Base-by-base conservation (phyloP, 805 yeast genomes). In the Sugiyamaella lignohabitans region DNA sequence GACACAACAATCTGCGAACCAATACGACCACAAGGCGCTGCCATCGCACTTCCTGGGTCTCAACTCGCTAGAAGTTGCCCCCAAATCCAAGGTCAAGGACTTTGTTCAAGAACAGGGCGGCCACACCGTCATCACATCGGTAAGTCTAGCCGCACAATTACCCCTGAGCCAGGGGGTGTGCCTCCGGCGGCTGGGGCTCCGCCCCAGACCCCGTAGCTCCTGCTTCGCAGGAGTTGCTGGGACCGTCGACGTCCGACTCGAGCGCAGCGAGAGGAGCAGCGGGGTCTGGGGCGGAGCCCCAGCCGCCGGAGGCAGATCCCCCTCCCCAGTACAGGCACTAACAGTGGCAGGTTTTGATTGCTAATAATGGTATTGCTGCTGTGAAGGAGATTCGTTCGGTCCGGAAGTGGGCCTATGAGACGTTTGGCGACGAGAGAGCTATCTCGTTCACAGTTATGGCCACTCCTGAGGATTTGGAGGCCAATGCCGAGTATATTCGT, bases 361-460 rank as follows among this genome's bases (percentile, higher is more conserved):
- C 99, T 50, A 94, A 94, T 69, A 93, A 93, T 65, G 99, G 99
- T 79, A 94, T 93, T 66, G 98, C 95, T 17, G 99, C 99, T 41
- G 99, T 93, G 50, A 93, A 93, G 67, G 98, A 93, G 72, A 94
- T 93, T 65, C 78, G 99, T 60, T 87, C 96, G 6, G 89, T 93
- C 38, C 80, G 98, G 70, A 93, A 91, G 74, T 93, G 99, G 99
- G 89, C 98, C 21, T 93, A 93, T 68, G 98, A 93, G 67, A 88
- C 97, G n/a, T 93, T 93, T 70, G 96, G 96, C 53, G 82, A 94
- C 62, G 98, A 93, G 67, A 78, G 85, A 62, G 87, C 95, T 47
- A 85, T 93, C 55, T 87, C 86, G 59, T 94, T 93, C 64, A 93
- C 91, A 30, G 98, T 86, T 37, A 93, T 93, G 99, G 98, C 98